Evolutionary conservation across 768 basidiomycete species (phyloP).

Genomic region (Leccinum olivaceopallidum): DNA sequence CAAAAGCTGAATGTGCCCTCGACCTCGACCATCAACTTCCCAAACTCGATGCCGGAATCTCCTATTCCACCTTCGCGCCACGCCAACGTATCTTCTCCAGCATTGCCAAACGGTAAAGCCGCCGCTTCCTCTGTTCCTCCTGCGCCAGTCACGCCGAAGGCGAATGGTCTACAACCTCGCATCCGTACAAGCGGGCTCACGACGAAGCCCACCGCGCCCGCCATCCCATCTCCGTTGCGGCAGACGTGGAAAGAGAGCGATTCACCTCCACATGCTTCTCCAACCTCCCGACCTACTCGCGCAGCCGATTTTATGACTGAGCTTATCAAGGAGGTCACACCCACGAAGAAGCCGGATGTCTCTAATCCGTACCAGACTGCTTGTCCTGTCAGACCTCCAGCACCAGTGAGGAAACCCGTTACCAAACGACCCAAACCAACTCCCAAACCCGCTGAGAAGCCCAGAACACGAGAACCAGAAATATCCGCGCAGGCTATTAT

Average conservation of each 20-base stretch:
- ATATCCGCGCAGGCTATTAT: constrained; percentile 67
- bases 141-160: constrained; percentile 28
- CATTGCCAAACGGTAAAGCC: constrained; percentile 28
- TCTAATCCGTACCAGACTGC: constrained; percentile 79
- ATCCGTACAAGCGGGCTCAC: constrained; percentile 42
- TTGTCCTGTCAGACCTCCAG: constrained; percentile 58
- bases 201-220: constrained; percentile 59
- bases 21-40: constrained; percentile 25
- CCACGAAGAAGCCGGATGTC: constrained; percentile 63
- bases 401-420: constrained; percentile 41
- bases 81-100: constrained; percentile 27
- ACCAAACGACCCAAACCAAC: constrained; percentile 39
- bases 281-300: constrained; percentile 48
- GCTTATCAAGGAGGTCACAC: constrained; percentile 70
- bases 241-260: constrained; percentile 64
- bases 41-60: constrained; percentile 31
- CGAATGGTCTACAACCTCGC: constrained; percentile 31
- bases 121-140: constrained; percentile 21
- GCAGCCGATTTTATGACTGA: constrained; percentile 70
- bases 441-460: constrained; percentile 37
- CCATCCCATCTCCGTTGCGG: constrained; percentile 71
- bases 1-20: constrained; percentile 33
- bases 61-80: constrained; percentile 35
- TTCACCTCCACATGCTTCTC: constrained; percentile 37
- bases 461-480: constrained; percentile 30